Evolutionary conservation across 106 monocot genomes (phyloP).

Genomic region (Triglochin maritima): DNA sequence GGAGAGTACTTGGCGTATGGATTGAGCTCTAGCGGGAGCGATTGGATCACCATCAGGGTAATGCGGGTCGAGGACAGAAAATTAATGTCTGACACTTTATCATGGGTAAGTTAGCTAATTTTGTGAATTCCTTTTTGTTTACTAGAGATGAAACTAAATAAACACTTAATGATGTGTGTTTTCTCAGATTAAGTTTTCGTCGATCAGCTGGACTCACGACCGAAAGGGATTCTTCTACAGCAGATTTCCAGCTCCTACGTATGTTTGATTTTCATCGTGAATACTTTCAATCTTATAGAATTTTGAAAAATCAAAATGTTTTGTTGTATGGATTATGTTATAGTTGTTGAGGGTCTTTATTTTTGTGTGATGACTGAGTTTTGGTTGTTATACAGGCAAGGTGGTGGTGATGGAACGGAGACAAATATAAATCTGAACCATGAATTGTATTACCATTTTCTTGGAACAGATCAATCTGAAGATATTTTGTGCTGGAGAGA

Average conservation of each 20-base stretch:
- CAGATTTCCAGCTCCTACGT: conserved; percentile 75
- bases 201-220: conserved; percentile 70
- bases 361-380: neutral
- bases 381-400: conserved; percentile 26
- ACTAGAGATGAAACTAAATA: no score
- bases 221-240: conserved; percentile 88
- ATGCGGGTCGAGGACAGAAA: conserved; percentile 49
- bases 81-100: conserved; percentile 34
- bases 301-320: no score
- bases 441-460: conserved; percentile 65
- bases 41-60: conserved; percentile 73
- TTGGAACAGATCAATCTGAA: conserved; percentile 81
- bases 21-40: conserved; percentile 64
- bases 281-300: no score
- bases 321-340: no score
- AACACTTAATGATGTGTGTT: neutral
- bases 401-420: conserved; percentile 59
- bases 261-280: conserved; percentile 6
- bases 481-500: conserved; percentile 87
- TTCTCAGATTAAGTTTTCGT: conserved; percentile 72
- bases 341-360: no score
- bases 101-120: conserved; percentile 43
- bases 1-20: conserved; percentile 66
- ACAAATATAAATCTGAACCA: conserved; percentile 72
- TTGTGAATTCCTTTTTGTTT: no score